Conservation (phyloP, 306 rosid genomes). For the Medicago arabica region DNA sequence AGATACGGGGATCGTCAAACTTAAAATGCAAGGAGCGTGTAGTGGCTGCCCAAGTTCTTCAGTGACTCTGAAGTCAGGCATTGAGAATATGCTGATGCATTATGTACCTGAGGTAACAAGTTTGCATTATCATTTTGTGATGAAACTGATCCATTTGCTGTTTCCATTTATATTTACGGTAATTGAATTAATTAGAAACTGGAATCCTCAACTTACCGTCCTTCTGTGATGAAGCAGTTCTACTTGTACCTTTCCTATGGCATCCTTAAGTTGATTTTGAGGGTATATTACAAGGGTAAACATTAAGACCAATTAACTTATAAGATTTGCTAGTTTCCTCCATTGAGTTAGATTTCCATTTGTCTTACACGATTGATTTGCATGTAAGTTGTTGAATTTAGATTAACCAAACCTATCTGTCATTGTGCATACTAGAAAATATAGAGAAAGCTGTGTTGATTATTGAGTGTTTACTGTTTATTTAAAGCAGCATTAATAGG, state of each 20-base stretch:
- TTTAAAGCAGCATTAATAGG: slow-evolving; percentile 12
- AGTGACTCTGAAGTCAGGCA: slow-evolving; percentile 96
- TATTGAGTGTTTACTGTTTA: slow-evolving; percentile 5
- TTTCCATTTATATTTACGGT: background rate
- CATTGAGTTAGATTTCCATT: background rate
- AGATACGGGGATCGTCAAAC: slow-evolving; percentile 86
- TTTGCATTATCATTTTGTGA: slow-evolving; percentile 25
- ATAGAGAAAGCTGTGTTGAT: background rate
- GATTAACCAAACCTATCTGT: background rate
- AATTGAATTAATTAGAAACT: slow-evolving; percentile 3
- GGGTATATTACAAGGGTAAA: background rate
- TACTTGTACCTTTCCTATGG: background rate
- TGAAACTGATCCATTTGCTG: slow-evolving; percentile 24
- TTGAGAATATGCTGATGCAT: slow-evolving; percentile 97
- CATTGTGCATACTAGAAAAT: background rate
- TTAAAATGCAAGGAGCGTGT: slow-evolving; percentile 75
- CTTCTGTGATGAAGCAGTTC: background rate
- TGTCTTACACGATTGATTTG: background rate
- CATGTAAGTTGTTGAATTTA: background rate
- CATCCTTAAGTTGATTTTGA: background rate
- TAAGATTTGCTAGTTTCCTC: background rate
- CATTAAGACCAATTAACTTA: background rate
- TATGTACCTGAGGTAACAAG: slow-evolving; percentile 94
- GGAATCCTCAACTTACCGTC: slow-evolving; percentile 34
- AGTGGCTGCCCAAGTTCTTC: slow-evolving; percentile 98